Conservation (phyloP, 106 monocot species). For the Hemerocallis citrina region DNA sequence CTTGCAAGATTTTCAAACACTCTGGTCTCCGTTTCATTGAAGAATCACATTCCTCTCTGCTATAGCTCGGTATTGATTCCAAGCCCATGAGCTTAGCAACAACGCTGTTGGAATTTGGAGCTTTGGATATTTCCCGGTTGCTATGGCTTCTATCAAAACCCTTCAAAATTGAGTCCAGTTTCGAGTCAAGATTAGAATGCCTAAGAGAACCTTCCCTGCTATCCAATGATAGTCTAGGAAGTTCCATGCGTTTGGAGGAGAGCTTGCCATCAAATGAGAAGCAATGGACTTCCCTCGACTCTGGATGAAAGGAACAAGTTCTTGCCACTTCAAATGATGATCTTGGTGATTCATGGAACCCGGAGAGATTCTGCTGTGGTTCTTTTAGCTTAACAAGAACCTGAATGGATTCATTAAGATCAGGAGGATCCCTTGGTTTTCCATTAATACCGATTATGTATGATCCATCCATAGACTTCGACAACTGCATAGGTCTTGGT, state of each 20-base stretch:
- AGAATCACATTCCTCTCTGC: neutral
- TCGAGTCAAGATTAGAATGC: constrained; percentile 7
- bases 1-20: neutral
- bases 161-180: constrained; percentile 27
- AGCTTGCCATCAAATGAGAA: constrained; percentile 62
- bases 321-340: constrained; percentile 47
- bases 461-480: constrained; percentile 26
- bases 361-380: constrained; percentile 25
- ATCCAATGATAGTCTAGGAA: constrained; percentile 66
- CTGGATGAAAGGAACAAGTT: constrained; percentile 15
- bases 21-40: constrained; percentile 7
- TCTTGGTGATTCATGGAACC: constrained; percentile 31
- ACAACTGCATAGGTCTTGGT: constrained; percentile 40
- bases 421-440: constrained; percentile 16
- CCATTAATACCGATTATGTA: constrained; percentile 9
- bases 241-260: constrained; percentile 29
- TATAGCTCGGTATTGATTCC: constrained; percentile 30
- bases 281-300: constrained; percentile 34
- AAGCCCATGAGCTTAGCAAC: constrained; percentile 84
- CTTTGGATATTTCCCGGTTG: constrained; percentile 1
- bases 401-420: constrained; percentile 41
- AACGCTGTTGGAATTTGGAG: constrained; percentile 22
- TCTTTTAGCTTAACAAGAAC: constrained; percentile 46
- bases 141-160: constrained; percentile 14
- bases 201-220: constrained; percentile 37